A percentile compares a stretch with the other conserved stretches of the same genome.
These are phyloP conservation scores for Chytridiales sp. DNA, from an alignment of 371 early-diverging fungal species.

Conservation along the genomic window DNA sequence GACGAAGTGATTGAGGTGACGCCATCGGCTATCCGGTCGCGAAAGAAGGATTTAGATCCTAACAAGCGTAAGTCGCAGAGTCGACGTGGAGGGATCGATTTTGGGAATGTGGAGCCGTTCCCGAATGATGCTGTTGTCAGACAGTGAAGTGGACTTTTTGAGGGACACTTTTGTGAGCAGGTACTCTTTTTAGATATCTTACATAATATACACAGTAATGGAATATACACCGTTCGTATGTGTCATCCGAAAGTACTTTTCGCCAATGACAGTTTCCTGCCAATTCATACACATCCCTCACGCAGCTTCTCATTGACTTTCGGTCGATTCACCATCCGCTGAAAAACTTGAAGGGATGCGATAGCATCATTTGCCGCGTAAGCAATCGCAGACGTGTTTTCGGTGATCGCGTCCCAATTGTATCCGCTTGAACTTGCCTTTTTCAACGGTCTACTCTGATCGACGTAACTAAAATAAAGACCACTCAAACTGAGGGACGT, in stretches of 20 bases:
- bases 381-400: background rate
- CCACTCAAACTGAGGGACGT: conserved; percentile 8
- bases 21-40: conserved; percentile 62
- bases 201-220: too few relatives aligned
- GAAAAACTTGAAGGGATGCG: conserved; percentile 20
- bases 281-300: too few relatives aligned
- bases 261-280: too few relatives aligned
- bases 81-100: conserved; percentile 32
- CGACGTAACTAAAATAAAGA: conserved; percentile 11
- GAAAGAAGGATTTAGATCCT: conserved; percentile 69
- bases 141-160: too few relatives aligned
- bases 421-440: background rate
- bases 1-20: conserved; percentile 83
- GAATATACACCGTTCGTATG: too few relatives aligned
- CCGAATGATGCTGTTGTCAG: too few relatives aligned
- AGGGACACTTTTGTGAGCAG: too few relatives aligned
- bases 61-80: conserved; percentile 52
- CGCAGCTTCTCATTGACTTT: background rate
- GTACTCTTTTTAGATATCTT: too few relatives aligned
- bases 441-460: background rate
- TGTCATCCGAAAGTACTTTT: too few relatives aligned
- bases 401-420: conserved; percentile 3
- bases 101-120: conserved; percentile 16
- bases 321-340: conserved; percentile 8
- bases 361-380: conserved; percentile 23